Base-by-base conservation (phyloP, 768 basidiomycete genomes). In the Auriscalpium microsporum region DNA sequence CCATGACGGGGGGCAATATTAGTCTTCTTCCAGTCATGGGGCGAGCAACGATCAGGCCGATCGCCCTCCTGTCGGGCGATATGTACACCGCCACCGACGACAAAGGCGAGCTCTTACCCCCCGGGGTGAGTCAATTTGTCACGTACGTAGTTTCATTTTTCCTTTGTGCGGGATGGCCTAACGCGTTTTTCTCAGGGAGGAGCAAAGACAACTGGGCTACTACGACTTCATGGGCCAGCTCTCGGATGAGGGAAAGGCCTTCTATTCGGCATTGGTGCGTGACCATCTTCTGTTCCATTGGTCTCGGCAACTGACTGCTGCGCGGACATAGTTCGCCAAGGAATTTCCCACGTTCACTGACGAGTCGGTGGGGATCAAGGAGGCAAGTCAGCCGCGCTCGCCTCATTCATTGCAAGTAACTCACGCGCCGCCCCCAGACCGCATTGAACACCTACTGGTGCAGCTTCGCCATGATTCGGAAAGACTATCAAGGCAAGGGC, bases 401-500 rank as follows among this genome's bases (percentile, higher is more conserved):
- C 28, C 28, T 28, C 42, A n/a, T n/a, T n/a, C n/a, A 28, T 28
- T 28, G 28, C 28, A 7, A 13, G 33, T 21, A n/a, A 14, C 37
- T 38, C 36, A 45, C 19, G 36, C 11, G 40, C 37, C 13, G 10
- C 6, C 10, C 37, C 10, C 37, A 58, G 53, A 44, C 52, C 6
- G 56, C 59, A 51, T 34, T 23, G 16, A 45, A 44, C 4, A 49
- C 48, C n/a, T 59, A 60, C 46, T 62, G 53, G 53, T 62, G 61
- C 54, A 54, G 47, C 50, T 45, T 58, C 23, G 61, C 58, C 11
- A 50, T 58, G 48, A 56, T 62, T 0, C 42, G 49, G 3, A 38
- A n/a, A n/a, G 61, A 59, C 16, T 62, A 62, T 19, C 61, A 62
- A 23, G 19, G 54, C 13, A 55, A 54, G 35, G 61, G 61, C 21